Conservation (phyloP, 805 yeast genomes). For the Yamadazyma scolyti region DNA sequence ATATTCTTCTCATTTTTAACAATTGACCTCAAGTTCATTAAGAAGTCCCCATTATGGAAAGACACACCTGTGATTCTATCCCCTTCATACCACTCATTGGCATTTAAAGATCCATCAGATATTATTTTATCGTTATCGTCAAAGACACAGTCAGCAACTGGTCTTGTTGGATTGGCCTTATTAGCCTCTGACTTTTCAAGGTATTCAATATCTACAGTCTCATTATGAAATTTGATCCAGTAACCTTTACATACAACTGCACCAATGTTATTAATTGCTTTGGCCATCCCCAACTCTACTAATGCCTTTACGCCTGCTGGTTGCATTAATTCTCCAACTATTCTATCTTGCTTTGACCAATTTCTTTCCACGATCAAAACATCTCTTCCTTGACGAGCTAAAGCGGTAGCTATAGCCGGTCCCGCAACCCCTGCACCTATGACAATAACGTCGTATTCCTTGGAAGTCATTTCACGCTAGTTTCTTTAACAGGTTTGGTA, state of each 20-base stretch:
- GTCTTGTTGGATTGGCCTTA: slow-evolving; percentile 39
- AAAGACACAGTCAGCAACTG: slow-evolving; percentile 53
- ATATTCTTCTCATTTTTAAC: slow-evolving; percentile 70
- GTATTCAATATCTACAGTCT: slow-evolving; percentile 61
- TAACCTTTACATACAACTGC: slow-evolving; percentile 81
- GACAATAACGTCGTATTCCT: slow-evolving; percentile 71
- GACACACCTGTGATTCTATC: slow-evolving; percentile 71
- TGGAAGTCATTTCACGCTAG: not conserved
- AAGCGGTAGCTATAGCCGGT: slow-evolving; percentile 83
- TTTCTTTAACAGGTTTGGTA: not conserved
- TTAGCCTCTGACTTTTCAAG: slow-evolving; percentile 54
- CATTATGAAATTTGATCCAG: slow-evolving; percentile 63
- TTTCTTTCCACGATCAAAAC: slow-evolving; percentile 83
- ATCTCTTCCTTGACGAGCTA: slow-evolving; percentile 85
- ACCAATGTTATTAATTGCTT: slow-evolving; percentile 68
- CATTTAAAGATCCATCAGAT: slow-evolving; percentile 45
- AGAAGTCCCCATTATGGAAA: slow-evolving; percentile 89
- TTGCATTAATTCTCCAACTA: slow-evolving; percentile 95
- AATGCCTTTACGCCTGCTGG: slow-evolving; percentile 94
- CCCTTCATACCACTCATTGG: slow-evolving; percentile 54
- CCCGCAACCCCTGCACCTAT: slow-evolving; percentile 99
- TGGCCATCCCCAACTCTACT: slow-evolving; percentile 75
- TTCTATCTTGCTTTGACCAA: slow-evolving; percentile 90
- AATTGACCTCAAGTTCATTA: slow-evolving; percentile 69
- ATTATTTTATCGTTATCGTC: slow-evolving; percentile 55